Evolutionary conservation across 139 green algal genomes (phyloP), one percentile per base, ranked within the genome.

Genomic region (Penium margaritaceum): DNA sequence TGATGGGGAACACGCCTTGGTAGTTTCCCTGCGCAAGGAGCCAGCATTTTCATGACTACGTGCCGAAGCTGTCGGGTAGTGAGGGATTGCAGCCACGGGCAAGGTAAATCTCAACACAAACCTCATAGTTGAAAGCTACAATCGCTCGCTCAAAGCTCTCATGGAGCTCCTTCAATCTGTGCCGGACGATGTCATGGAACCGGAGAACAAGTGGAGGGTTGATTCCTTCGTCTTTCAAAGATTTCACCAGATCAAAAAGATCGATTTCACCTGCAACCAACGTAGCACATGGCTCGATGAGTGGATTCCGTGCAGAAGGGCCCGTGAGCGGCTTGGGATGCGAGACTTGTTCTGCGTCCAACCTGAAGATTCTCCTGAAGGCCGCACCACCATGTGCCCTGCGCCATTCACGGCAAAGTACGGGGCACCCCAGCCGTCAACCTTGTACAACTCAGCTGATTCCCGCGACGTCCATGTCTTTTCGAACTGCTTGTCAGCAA

Each of bases 1-100:
- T 90, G 9, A 90, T 78, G 4, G 86, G 86, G 44, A 90, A 90
- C 3, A 89, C 84, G 64, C 86, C 86, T 32, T 82, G 68, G 33
- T 66, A 82, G 55, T 72, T 17, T 7, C 44, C 27, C 75, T 80
- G 73, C 6, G 27, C 19, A 6, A n/a, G 38, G 71, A 36, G 44
- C 6, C 17, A n/a, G 44, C 39, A 7, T 15, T 63, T 32, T 43
- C 12, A 15, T 65, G 36, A 34, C 7, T 30, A 36, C 43, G 29
- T 71, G 41, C n/a, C 63, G n/a, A 58, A 7, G 33, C 32, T 24
- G 3, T 21, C 30, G 43, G 29, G n/a, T 36, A 63, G 27, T 61
- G 21, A 55, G 27, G 27, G 21, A 30, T 27, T 57, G 27, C 15
- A 46, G 19, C 15, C 61, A 67, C 19, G 15, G 61, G 61, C 24